These are phyloP conservation scores for Aspergillus bridgeri DNA, from an alignment of 495 filamentous ascomycete species.

Conservation along the genomic window DNA sequence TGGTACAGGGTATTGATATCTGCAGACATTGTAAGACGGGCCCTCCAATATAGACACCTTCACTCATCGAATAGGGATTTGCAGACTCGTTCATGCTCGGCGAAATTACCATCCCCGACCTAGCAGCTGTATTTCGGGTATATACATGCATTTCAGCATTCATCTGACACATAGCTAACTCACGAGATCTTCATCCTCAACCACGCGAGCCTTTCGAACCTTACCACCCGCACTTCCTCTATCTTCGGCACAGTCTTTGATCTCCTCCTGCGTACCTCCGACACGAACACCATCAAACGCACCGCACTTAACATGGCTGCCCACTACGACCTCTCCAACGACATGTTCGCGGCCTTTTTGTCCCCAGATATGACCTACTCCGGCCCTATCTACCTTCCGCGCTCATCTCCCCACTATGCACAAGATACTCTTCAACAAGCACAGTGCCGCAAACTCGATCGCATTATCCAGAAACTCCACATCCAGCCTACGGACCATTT, in stretches of 20 bases:
- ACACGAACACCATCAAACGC: not conserved
- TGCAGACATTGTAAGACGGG: not conserved
- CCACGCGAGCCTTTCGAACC: not conserved
- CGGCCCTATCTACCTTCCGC: not conserved
- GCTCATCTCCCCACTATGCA: not conserved
- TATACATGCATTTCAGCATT: too few species aligned
- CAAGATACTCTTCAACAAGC: not conserved
- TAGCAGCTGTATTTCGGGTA: not conserved
- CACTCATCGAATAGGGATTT: not conserved
- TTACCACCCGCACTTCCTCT: not conserved
- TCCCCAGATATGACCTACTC: not conserved
- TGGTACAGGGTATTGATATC: not conserved
- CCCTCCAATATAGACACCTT: too few species aligned
- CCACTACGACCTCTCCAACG: not conserved
- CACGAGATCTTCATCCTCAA: not conserved
- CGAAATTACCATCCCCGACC: not conserved
- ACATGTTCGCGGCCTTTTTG: slow-evolving; percentile 1
- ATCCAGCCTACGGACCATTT: not conserved
- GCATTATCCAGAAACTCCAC: not conserved
- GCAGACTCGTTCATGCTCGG: not conserved
- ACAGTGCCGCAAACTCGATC: not conserved
- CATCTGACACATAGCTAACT: too few species aligned
- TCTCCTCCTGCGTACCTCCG: not conserved
- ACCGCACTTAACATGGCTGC: not conserved
- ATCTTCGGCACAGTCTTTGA: not conserved